A percentile compares a stretch with the other conserved stretches of the same genome.
Evolutionary conservation across 1,284 basidiomycete species (phyloP).

Genomic region (Cerioporus squamosus): DNA sequence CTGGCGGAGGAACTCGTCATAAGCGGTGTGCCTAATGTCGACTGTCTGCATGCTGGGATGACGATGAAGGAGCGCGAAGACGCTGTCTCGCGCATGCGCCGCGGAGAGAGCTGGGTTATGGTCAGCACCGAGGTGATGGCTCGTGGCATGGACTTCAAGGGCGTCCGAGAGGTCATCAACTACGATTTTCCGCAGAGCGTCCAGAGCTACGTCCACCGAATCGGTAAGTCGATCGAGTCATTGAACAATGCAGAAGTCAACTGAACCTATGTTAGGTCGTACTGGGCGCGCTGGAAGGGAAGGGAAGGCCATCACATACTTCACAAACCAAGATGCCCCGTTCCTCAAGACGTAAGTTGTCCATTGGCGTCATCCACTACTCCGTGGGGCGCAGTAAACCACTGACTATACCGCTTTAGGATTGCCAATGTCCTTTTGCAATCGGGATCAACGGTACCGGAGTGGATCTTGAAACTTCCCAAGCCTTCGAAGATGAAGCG

Average conservation of each 20-base stretch:
- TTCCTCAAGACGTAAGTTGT: conserved; percentile 85
- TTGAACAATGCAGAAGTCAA: background rate
- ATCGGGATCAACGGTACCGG: conserved; percentile 87
- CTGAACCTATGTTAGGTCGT: conserved; percentile 52
- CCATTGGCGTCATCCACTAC: background rate
- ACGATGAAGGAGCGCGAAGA: conserved; percentile 88
- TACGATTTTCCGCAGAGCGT: conserved; percentile 95
- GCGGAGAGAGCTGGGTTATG: conserved; percentile 90
- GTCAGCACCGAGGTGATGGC: conserved; percentile 95
- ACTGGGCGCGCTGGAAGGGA: conserved; percentile 93
- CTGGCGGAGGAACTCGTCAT: conserved; percentile 86
- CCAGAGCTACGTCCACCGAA: conserved; percentile 95
- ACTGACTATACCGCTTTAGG: conserved; percentile 43
- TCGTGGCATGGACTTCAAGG: conserved; percentile 97
- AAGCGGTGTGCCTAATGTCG: conserved; percentile 87
- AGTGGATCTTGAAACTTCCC: conserved; percentile 88
- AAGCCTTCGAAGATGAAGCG: conserved; percentile 91
- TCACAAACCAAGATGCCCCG: conserved; percentile 92
- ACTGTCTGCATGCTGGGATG: conserved; percentile 91
- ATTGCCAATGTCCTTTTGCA: conserved; percentile 95
- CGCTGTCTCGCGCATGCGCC: conserved; percentile 83
- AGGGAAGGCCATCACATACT: conserved; percentile 94
- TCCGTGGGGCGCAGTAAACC: background rate
- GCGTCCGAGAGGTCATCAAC: conserved; percentile 93
- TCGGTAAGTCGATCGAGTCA: conserved; percentile 55